Conservation (phyloP, 768 basidiomycete genomes). For the Trametes cubensis region DNA sequence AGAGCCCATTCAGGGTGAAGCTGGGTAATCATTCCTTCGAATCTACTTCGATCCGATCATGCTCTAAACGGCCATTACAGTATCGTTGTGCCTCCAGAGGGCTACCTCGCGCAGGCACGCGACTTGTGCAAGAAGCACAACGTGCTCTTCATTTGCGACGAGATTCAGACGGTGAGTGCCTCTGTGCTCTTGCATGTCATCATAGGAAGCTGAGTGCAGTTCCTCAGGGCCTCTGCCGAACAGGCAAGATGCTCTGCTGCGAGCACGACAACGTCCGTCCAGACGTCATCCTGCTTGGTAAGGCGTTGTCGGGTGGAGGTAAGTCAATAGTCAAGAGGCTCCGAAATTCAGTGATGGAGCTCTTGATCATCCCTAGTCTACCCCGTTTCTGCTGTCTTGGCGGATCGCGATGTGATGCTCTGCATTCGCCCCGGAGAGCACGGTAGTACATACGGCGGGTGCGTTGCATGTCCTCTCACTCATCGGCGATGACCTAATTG, state of each 20-base stretch:
- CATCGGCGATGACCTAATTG: conserved; percentile 5
- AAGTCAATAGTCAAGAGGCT: conserved; percentile 27
- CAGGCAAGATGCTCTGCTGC: conserved; percentile 91
- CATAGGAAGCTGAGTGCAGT: neutral
- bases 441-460: conserved; percentile 96
- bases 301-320: conserved; percentile 96
- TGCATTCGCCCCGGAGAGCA: conserved; percentile 95
- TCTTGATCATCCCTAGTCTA: conserved; percentile 60
- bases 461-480: conserved; percentile 33
- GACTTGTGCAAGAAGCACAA: conserved; percentile 91
- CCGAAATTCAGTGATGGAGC: neutral
- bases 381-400: conserved; percentile 94
- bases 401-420: conserved; percentile 90
- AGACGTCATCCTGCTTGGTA: conserved; percentile 91
- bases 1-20: conserved; percentile 99
- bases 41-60: neutral
- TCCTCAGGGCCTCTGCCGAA: conserved; percentile 80
- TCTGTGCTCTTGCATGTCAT: neutral
- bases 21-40: conserved; percentile 64
- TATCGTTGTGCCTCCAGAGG: conserved; percentile 88
- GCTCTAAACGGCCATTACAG: conserved; percentile 41
- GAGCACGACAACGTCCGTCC: conserved; percentile 88
- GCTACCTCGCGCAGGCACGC: conserved; percentile 79
- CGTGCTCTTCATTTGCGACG: conserved; percentile 95
- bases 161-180: conserved; percentile 85